Percentiles rank a stretch among this genome's conserved stretches.
These are phyloP conservation scores for Solanum ossicruentum DNA, from an alignment of 257 asterid genomes.

Conservation along the genomic window DNA sequence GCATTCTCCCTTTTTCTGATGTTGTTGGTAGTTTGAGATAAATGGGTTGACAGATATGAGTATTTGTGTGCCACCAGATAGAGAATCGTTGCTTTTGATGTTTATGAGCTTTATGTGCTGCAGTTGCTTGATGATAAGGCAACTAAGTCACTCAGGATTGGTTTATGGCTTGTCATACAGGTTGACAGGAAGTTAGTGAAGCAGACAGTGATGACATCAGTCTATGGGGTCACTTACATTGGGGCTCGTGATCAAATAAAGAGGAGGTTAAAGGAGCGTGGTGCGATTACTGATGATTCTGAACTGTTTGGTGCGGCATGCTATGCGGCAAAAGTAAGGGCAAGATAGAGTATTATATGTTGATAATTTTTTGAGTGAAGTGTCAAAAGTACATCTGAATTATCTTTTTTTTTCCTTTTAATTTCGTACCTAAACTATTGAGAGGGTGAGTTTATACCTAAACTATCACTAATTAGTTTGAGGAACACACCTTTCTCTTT, in stretches of 20 bases:
- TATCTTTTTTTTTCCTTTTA: too few relatives aligned
- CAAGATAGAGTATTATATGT: neutral
- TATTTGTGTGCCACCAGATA: neutral
- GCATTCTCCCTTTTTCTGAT: neutral
- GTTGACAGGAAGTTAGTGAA: slow-evolving; percentile 96
- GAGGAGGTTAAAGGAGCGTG: slow-evolving; percentile 85
- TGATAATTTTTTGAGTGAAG: too few relatives aligned
- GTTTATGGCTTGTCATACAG: slow-evolving; percentile 25
- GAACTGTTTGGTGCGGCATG: slow-evolving; percentile 77
- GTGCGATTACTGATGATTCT: slow-evolving; percentile 46
- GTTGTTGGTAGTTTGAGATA: neutral
- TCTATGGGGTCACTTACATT: slow-evolving; percentile 92
- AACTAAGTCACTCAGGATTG: neutral
- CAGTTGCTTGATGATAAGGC: neutral
- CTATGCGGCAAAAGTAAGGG: slow-evolving; percentile 89
- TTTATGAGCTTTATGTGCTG: neutral
- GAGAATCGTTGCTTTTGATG: neutral
- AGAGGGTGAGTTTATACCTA: too few relatives aligned
- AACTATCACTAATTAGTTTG: too few relatives aligned
- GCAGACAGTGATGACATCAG: slow-evolving; percentile 99
- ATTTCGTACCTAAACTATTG: too few relatives aligned
- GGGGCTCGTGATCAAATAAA: slow-evolving; percentile 97
- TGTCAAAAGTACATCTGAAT: too few relatives aligned
- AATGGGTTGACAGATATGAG: neutral
- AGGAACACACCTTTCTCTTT: too few relatives aligned